Percentiles rank a stretch among this genome's conserved stretches.
phyloP scores from a whole-genome alignment of 106 monocot genomes.

The Narthecium ossifragum region DNA sequence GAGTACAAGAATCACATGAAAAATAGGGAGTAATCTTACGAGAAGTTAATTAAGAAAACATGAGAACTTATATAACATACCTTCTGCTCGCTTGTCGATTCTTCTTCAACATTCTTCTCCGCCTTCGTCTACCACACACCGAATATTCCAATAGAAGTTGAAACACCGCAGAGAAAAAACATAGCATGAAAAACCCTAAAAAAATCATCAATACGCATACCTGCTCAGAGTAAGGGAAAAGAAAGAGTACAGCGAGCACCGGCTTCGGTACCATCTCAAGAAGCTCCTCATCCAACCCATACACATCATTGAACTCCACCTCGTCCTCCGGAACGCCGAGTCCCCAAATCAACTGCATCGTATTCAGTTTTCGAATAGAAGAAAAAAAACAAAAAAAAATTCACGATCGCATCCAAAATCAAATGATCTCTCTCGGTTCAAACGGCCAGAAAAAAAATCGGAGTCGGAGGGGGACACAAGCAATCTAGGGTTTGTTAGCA shows the following conservation, averaged over 20 bases:
- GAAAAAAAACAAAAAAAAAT: neutral
- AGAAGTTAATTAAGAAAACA: neutral
- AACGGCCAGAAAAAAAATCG: neutral
- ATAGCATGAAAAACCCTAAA: neutral
- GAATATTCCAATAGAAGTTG: no score
- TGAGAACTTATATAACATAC: neutral
- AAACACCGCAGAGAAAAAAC: neutral
- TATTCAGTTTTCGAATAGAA: no score
- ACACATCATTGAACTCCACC: slow-evolving; percentile 90
- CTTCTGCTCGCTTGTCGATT: neutral
- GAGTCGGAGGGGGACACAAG: neutral
- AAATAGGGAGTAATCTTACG: neutral
- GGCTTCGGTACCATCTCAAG: slow-evolving; percentile 91
- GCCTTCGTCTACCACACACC: no score
- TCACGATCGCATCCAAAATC: neutral
- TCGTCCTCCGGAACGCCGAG: slow-evolving; percentile 74
- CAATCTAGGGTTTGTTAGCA: neutral
- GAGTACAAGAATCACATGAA: neutral
- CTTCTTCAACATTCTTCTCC: neutral
- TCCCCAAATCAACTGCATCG: slow-evolving; percentile 71
- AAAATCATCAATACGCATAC: slow-evolving; percentile 16
- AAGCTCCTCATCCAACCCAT: slow-evolving; percentile 78
- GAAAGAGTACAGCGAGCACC: slow-evolving; percentile 84
- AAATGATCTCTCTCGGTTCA: neutral
- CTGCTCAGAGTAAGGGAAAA: slow-evolving; percentile 53